phyloP scores from a whole-genome alignment of 1,139 yeast species.

The Nakaseomyces kungkrabaensis region DNA sequence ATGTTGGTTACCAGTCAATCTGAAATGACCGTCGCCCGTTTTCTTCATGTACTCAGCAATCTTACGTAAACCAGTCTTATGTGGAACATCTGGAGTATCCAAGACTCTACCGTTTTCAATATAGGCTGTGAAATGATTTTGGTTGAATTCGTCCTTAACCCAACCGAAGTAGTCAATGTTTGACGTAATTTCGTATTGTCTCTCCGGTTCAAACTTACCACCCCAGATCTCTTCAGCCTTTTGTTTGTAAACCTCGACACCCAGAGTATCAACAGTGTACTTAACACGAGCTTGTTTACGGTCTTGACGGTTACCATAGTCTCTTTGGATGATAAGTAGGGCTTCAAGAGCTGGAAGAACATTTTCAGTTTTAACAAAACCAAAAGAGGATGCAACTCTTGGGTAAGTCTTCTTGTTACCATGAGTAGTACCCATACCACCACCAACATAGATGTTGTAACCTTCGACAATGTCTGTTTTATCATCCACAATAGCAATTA shows the following conservation, averaged over 20 bases:
- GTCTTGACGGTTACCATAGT: slow-evolving; percentile 88
- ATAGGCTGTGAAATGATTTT: slow-evolving; percentile 85
- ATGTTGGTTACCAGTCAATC: slow-evolving; percentile 95
- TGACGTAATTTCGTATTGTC: slow-evolving; percentile 67
- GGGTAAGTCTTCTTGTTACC: slow-evolving; percentile 96
- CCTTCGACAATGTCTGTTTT: slow-evolving; percentile 49
- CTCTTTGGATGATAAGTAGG: slow-evolving; percentile 90
- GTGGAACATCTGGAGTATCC: slow-evolving; percentile 83
- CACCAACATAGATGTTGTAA: slow-evolving; percentile 86
- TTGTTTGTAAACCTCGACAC: slow-evolving; percentile 67
- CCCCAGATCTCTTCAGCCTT: slow-evolving; percentile 83
- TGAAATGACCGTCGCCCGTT: slow-evolving; percentile 62
- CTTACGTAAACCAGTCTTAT: slow-evolving; percentile 75
- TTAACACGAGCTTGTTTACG: slow-evolving; percentile 97
- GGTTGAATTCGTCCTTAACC: slow-evolving; percentile 80
- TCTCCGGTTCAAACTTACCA: slow-evolving; percentile 58
- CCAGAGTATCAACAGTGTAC: slow-evolving; percentile 90
- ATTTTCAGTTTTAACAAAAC: slow-evolving; percentile 60
- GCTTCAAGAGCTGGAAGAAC: slow-evolving; percentile 77
- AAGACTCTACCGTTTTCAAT: slow-evolving; percentile 96
- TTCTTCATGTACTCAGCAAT: slow-evolving; percentile 59
- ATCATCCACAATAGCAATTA: slow-evolving; percentile 76
- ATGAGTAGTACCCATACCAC: slow-evolving; percentile 99
- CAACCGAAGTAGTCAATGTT: slow-evolving; percentile 92
- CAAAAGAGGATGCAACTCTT: slow-evolving; percentile 81